Conservation (phyloP, 306 rosid species). For the Quercus mongolica region DNA sequence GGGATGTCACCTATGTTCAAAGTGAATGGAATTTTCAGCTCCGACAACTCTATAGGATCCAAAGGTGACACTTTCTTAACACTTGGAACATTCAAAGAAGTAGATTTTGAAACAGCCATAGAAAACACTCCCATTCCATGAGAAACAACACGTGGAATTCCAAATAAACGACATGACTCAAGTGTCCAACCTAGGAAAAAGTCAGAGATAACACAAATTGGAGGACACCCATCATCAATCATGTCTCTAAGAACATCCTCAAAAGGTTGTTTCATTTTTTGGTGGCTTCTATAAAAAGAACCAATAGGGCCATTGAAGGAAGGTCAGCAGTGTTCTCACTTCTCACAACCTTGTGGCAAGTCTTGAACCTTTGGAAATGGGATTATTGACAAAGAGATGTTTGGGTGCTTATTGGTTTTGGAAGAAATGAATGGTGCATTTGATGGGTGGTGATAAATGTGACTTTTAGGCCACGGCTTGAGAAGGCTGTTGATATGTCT, state of each 20-base stretch:
- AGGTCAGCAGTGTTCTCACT: slow-evolving; percentile 21
- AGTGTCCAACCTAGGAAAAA: slow-evolving; percentile 27
- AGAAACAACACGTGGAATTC: slow-evolving; percentile 17
- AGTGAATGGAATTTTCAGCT: slow-evolving; percentile 5
- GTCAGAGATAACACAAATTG: slow-evolving; percentile 26
- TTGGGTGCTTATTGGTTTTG: no score
- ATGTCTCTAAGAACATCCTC: slow-evolving; percentile 1
- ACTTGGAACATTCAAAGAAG: background rate
- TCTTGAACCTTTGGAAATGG: no score
- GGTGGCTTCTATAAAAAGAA: slow-evolving; percentile 14
- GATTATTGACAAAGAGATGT: no score
- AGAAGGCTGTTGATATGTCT: slow-evolving; percentile 13
- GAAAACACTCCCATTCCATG: slow-evolving; percentile 3
- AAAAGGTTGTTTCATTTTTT: slow-evolving; percentile 11
- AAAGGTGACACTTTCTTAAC: background rate
- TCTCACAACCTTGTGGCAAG: background rate
- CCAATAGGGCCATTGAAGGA: slow-evolving; percentile 1
- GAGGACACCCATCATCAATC: background rate
- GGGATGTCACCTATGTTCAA: slow-evolving; percentile 9
- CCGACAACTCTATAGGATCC: background rate
- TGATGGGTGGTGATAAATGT: no score
- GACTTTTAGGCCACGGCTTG: background rate
- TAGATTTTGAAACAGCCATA: slow-evolving; percentile 2
- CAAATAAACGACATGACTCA: slow-evolving; percentile 2
- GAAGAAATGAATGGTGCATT: no score